Percentiles rank a stretch among this genome's conserved stretches.
Evolutionary conservation across 2,329 filamentous ascomycete genomes (phyloP).

Genomic region (Fusarium redolens): DNA sequence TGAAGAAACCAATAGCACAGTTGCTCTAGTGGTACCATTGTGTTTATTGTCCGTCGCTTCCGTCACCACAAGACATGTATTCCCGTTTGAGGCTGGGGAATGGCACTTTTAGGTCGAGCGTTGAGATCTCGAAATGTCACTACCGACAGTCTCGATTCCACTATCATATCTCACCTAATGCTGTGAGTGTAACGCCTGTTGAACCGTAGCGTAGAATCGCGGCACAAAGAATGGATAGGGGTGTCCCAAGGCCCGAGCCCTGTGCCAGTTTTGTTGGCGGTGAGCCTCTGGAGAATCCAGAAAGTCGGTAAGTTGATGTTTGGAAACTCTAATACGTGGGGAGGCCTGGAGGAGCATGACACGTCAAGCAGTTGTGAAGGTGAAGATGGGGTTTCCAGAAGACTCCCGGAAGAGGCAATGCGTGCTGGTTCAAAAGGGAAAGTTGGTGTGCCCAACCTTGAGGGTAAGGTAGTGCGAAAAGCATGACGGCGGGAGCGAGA

Average conservation of each 20-base stretch:
- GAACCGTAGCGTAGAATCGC: neutral
- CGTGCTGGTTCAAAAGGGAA: slow-evolving; percentile 8
- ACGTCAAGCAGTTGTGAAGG: neutral
- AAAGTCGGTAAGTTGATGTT: slow-evolving; percentile 39
- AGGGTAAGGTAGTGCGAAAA: slow-evolving; percentile 9
- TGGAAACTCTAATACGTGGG: slow-evolving; percentile 32
- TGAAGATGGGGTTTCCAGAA: slow-evolving; percentile 35
- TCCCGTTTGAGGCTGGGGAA: slow-evolving; percentile 2
- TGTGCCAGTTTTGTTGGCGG: slow-evolving; percentile 34
- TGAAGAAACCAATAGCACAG: neutral
- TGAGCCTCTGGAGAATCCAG: slow-evolving; percentile 24
- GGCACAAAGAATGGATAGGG: neutral
- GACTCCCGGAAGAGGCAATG: slow-evolving; percentile 37
- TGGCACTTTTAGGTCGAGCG: slow-evolving; percentile 7
- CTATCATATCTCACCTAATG: slow-evolving; percentile 6
- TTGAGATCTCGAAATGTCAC: slow-evolving; percentile 24
- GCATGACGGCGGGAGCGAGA: slow-evolving; percentile 8
- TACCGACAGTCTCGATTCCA: slow-evolving; percentile 22
- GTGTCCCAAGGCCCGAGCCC: slow-evolving; percentile 14
- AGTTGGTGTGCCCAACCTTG: neutral
- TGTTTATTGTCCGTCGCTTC: slow-evolving; percentile 2
- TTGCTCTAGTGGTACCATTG: neutral
- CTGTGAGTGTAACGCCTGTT: slow-evolving; percentile 11
- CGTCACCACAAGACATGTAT: neutral
- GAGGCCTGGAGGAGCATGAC: slow-evolving; percentile 6